These are phyloP conservation scores for Brassica carinata DNA, from an alignment of 345 rosid species.

Conservation along the genomic window DNA sequence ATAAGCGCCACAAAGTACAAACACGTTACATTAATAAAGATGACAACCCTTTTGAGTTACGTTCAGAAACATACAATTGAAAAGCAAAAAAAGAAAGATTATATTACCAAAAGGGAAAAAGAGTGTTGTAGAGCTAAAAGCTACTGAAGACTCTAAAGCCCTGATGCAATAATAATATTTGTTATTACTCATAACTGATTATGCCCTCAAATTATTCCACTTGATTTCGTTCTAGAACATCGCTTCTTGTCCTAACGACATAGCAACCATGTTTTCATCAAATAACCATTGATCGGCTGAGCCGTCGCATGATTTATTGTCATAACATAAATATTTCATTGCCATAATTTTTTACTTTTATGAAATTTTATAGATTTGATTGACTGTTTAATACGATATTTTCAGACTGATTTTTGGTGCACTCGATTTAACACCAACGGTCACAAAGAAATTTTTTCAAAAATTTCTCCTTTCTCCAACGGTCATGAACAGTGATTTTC, in stretches of 20 bases:
- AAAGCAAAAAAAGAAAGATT: neutral
- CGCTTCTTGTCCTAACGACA: slow-evolving; percentile 45
- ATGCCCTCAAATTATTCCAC: slow-evolving; percentile 15
- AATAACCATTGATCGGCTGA: slow-evolving; percentile 50
- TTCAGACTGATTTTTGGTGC: too few relatives aligned
- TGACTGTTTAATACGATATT: too few relatives aligned
- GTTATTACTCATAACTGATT: slow-evolving; percentile 24
- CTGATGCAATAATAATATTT: slow-evolving; percentile 31
- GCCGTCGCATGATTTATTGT: too few relatives aligned
- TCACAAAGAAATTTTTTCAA: too few relatives aligned
- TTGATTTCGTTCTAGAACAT: slow-evolving; percentile 38
- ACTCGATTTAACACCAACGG: too few relatives aligned
- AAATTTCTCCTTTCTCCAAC: too few relatives aligned
- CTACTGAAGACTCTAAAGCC: slow-evolving; percentile 39
- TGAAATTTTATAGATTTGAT: too few relatives aligned
- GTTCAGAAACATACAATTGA: slow-evolving; percentile 20
- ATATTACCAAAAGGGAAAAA: slow-evolving; percentile 31
- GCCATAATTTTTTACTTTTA: too few relatives aligned
- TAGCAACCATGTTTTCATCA: slow-evolving; percentile 58
- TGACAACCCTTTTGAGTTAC: slow-evolving; percentile 18
- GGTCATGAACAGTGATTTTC: too few relatives aligned
- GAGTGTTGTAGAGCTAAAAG: slow-evolving; percentile 41
- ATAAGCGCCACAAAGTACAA: slow-evolving; percentile 20
- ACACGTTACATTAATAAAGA: slow-evolving; percentile 7
- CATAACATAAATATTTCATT: too few relatives aligned